Evolutionary conservation across 257 asterid genomes (phyloP).

Genomic region (Haberlea rhodopensis): DNA sequence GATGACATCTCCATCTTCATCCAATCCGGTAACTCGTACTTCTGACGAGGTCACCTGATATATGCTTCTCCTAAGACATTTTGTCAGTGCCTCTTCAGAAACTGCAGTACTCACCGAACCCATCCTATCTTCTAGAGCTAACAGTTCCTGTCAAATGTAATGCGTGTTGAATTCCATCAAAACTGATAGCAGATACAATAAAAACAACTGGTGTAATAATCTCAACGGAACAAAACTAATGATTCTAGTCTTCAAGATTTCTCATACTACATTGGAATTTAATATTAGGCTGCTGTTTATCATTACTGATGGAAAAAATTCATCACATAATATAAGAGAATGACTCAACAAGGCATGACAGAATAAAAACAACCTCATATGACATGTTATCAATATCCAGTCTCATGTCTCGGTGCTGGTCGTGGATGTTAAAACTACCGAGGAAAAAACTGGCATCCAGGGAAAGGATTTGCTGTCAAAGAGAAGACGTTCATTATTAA

Average conservation of each 20-base stretch:
- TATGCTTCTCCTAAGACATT: conserved; percentile 54
- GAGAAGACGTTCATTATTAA: conserved; percentile 21
- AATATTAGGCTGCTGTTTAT: no score
- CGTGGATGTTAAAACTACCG: conserved; percentile 62
- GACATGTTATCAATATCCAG: conserved; percentile 96
- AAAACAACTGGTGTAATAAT: no score
- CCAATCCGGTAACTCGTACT: conserved; percentile 27
- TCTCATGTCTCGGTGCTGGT: conserved; percentile 85
- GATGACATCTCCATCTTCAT: conserved; percentile 46
- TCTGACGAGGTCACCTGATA: conserved; percentile 38
- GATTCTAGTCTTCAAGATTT: no score
- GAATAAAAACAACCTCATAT: conserved; percentile 61
- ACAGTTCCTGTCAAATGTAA: conserved; percentile 59
- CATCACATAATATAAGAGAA: not conserved
- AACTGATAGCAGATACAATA: not conserved
- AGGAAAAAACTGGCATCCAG: conserved; percentile 65
- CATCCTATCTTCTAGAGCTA: conserved; percentile 90
- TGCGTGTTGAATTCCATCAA: not conserved
- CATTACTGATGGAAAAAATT: no score
- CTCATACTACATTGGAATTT: no score
- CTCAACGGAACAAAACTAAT: not conserved
- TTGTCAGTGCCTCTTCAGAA: conserved; percentile 67
- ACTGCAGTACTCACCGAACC: conserved; percentile 91
- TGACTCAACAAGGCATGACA: not conserved
- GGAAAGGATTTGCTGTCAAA: conserved; percentile 59